Percentiles rank a stretch among this genome's conserved stretches.
Evolutionary conservation across 2,329 filamentous ascomycete species (phyloP).

Genomic region (Penicillium hesseltinei): DNA sequence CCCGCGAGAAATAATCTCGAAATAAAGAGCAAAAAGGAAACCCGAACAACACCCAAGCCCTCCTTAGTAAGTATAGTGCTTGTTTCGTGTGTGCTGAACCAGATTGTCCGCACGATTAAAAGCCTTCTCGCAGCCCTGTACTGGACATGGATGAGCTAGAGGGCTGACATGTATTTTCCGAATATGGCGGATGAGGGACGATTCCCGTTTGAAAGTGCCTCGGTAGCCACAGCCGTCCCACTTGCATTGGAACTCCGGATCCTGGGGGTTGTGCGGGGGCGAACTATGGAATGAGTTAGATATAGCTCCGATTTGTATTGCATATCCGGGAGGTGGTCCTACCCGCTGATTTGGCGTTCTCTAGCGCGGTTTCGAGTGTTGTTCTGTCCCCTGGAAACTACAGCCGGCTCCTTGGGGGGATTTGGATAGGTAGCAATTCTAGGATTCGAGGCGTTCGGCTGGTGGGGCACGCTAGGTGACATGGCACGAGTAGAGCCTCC

Average conservation of each 20-base stretch:
- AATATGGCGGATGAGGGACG: conserved; percentile 16
- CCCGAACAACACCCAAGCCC: background rate
- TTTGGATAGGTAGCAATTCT: background rate
- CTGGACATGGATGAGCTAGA: conserved; percentile 9
- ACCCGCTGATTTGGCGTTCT: background rate
- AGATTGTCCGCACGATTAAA: conserved; percentile 9
- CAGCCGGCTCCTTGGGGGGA: background rate
- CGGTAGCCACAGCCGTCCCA: conserved; percentile 12
- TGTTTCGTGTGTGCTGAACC: background rate
- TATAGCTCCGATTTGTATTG: background rate
- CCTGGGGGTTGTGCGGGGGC: background rate
- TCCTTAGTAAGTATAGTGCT: background rate
- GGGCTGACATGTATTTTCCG: conserved; percentile 16
- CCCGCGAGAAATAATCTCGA: too few relatives aligned
- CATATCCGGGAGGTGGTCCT: background rate
- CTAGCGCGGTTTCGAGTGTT: background rate
- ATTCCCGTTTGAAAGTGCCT: conserved; percentile 12
- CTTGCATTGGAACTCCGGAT: background rate
- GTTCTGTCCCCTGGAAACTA: background rate
- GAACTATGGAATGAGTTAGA: background rate
- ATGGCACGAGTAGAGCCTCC: background rate
- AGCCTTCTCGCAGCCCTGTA: background rate
- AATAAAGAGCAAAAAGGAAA: background rate
- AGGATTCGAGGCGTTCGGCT: background rate
- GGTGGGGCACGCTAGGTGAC: background rate